Conservation (phyloP, 2,329 filamentous ascomycete species). For the Colletotrichum truncatum region DNA sequence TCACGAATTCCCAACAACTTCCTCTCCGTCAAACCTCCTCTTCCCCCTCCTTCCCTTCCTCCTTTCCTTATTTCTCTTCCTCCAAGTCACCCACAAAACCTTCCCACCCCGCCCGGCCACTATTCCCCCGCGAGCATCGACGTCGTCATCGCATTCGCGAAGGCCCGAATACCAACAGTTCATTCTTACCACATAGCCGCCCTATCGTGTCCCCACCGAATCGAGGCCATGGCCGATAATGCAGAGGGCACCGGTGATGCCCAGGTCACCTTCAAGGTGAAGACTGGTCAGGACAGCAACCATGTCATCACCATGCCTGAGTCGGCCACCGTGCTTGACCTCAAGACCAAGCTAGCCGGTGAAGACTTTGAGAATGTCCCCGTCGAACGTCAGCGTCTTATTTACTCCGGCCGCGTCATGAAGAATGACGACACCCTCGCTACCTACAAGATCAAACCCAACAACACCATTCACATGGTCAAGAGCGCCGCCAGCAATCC, state of each 20-base stretch:
- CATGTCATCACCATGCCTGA: slow-evolving; percentile 84
- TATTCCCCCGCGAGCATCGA: background rate
- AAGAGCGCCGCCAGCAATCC: slow-evolving; percentile 93
- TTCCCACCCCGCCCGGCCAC: background rate
- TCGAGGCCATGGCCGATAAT: slow-evolving; percentile 70
- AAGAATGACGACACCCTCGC: slow-evolving; percentile 91
- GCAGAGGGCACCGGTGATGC: slow-evolving; percentile 69
- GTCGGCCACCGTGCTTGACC: slow-evolving; percentile 80
- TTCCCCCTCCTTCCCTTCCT: background rate
- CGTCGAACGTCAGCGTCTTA: slow-evolving; percentile 88
- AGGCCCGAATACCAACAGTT: background rate
- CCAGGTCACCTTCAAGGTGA: slow-evolving; percentile 95
- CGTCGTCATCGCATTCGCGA: slow-evolving; percentile 1
- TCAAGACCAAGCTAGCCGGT: slow-evolving; percentile 88
- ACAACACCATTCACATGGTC: slow-evolving; percentile 95
- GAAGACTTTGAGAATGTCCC: slow-evolving; percentile 88
- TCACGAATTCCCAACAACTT: slow-evolving; percentile 12
- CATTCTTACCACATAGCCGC: background rate
- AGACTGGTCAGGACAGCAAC: slow-evolving; percentile 91
- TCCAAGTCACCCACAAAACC: background rate
- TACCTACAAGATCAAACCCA: slow-evolving; percentile 93
- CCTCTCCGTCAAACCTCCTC: background rate
- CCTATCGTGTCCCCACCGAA: background rate
- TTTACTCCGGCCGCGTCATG: slow-evolving; percentile 96
- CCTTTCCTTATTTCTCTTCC: background rate